Conservation (phyloP, 345 rosid species). For the Syzygium oleosum region DNA sequence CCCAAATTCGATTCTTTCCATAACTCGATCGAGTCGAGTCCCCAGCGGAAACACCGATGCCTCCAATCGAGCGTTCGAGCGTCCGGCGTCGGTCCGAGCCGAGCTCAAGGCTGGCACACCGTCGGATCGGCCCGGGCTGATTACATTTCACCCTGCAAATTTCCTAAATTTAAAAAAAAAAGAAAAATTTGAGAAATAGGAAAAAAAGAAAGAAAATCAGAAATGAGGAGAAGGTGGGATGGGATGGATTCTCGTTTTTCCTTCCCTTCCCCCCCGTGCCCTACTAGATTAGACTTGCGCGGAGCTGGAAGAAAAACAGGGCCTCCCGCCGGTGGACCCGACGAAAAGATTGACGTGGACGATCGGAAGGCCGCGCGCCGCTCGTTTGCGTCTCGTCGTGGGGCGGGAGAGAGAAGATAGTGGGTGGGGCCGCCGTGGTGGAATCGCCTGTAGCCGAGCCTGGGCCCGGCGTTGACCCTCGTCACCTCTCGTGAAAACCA, state of each 20-base stretch:
- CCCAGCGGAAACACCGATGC: not conserved
- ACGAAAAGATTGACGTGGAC: not conserved
- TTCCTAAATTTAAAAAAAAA: fast-evolving
- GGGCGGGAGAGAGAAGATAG: not conserved
- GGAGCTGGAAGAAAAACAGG: not conserved
- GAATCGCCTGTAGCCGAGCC: not conserved
- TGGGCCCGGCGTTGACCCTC: not conserved
- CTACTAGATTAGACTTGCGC: not conserved
- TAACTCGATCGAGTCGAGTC: not conserved
- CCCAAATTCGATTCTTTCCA: not conserved
- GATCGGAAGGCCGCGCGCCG: not conserved
- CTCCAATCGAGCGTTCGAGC: fast-evolving
- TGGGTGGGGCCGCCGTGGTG: not conserved
- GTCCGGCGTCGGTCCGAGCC: fast-evolving
- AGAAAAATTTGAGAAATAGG: not conserved
- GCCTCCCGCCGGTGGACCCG: not conserved
- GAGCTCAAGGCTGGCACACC: fast-evolving
- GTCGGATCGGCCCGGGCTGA: fast-evolving
- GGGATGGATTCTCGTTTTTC: not conserved
- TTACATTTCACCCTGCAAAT: not conserved
- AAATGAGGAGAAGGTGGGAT: not conserved
- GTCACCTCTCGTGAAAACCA: not conserved
- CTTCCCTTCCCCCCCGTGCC: not conserved
- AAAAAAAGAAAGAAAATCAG: not conserved
- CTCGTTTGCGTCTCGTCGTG: not conserved